Evolutionary conservation across 352 stramenopile genomes (phyloP).

Genomic region (Nothophytophthora sp.): DNA sequence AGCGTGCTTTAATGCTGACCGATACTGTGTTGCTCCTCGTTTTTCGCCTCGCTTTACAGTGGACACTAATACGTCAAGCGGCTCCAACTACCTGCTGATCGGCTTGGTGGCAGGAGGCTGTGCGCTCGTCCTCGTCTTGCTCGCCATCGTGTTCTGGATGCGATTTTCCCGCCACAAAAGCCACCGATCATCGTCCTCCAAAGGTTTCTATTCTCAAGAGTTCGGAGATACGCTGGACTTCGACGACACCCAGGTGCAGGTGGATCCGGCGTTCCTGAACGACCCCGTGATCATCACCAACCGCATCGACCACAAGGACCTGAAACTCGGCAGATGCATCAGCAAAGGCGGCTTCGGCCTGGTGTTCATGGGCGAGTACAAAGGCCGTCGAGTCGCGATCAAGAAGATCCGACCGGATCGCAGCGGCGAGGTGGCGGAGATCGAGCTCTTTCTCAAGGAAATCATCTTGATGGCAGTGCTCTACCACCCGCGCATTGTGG

Average conservation of each 20-base stretch:
- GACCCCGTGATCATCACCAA: constrained; percentile 50
- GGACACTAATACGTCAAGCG: constrained; percentile 9
- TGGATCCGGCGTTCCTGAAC: constrained; percentile 34
- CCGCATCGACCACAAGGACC: constrained; percentile 40
- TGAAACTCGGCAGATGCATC: constrained; percentile 43
- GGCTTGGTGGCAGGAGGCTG: constrained; percentile 24
- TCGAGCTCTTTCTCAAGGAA: constrained; percentile 46
- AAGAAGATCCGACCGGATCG: constrained; percentile 47
- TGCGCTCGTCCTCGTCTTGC: constrained; percentile 14
- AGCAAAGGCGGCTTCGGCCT: constrained; percentile 50
- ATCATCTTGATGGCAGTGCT: constrained; percentile 48
- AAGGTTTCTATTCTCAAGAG: constrained; percentile 27
- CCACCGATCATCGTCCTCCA: constrained; percentile 26
- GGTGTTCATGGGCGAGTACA: constrained; percentile 51
- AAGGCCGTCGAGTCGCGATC: constrained; percentile 39
- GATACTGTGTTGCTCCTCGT: background rate
- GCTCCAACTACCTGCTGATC: constrained; percentile 19
- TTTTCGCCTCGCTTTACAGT: constrained; percentile 5
- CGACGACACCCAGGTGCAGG: constrained; percentile 31
- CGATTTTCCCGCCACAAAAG: constrained; percentile 15
- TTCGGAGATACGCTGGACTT: constrained; percentile 34
- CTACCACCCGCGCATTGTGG: constrained; percentile 43
- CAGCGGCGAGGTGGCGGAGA: constrained; percentile 19
- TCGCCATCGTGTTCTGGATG: constrained; percentile 12
- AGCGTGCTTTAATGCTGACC: too few species aligned